Percentiles rank a stretch among this genome's conserved stretches.
phyloP scores from a whole-genome alignment of 2,329 filamentous ascomycete species.

The Catunica adiposa region DNA sequence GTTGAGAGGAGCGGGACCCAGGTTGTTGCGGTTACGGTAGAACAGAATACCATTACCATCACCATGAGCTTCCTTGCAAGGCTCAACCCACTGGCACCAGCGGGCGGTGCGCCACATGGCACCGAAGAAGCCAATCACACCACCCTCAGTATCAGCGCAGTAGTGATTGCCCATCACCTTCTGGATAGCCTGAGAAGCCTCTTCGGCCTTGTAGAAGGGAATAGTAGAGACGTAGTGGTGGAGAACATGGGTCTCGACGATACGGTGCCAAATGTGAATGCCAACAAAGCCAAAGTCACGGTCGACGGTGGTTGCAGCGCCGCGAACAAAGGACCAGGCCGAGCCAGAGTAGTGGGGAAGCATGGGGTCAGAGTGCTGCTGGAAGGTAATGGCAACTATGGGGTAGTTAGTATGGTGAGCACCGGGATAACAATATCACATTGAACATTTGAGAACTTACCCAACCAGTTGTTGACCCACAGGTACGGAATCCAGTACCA shows the following conservation, averaged over 20 bases:
- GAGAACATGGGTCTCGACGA: constrained; percentile 93
- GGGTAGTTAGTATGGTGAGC: neutral
- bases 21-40: constrained; percentile 85
- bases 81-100: constrained; percentile 96
- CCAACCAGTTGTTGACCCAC: constrained; percentile 98
- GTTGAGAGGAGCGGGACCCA: constrained; percentile 42
- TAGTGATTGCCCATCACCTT: constrained; percentile 92
- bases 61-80: constrained; percentile 62
- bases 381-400: constrained; percentile 87
- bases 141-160: constrained; percentile 62
- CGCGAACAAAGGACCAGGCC: constrained; percentile 84
- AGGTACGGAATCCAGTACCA: constrained; percentile 95
- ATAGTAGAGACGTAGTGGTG: constrained; percentile 96
- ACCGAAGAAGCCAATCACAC: constrained; percentile 66
- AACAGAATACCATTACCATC: constrained; percentile 76
- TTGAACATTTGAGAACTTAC: constrained; percentile 37
- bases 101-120: constrained; percentile 68
- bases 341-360: constrained; percentile 81
- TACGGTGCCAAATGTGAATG: constrained; percentile 78
- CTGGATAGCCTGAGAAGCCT: constrained; percentile 88
- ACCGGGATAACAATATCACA: neutral
- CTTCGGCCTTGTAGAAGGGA: constrained; percentile 77
- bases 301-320: constrained; percentile 88
- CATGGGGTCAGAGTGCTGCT: constrained; percentile 90
- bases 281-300: constrained; percentile 95